Evolutionary conservation across 176 grass and related monocot species (phyloP).

Genomic region (Coix lacrymajobi): DNA sequence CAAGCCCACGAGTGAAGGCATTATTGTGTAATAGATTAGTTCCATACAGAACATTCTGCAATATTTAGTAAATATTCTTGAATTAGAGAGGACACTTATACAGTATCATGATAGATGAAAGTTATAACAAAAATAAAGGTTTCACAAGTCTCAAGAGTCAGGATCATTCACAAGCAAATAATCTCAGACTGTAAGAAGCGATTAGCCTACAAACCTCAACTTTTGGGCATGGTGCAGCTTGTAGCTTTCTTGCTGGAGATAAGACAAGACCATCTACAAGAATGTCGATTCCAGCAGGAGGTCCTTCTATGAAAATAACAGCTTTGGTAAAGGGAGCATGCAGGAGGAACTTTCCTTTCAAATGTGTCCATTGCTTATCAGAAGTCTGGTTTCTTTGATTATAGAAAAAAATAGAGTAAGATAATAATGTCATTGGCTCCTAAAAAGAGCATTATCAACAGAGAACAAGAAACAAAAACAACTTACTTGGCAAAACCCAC

Average conservation of each 20-base stretch:
- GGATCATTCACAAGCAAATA: not conserved
- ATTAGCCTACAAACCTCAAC: constrained; percentile 51
- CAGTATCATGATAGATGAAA: not conserved
- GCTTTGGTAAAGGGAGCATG: constrained; percentile 72
- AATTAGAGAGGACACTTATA: not conserved
- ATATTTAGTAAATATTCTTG: constrained; percentile 25
- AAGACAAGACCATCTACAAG: constrained; percentile 80
- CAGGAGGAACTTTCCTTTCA: constrained; percentile 82
- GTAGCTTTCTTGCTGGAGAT: constrained; percentile 48
- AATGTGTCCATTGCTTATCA: constrained; percentile 83
- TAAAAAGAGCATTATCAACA: constrained; percentile 8
- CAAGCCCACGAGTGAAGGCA: constrained; percentile 46
- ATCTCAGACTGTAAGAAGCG: not conserved
- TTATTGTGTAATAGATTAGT: constrained; percentile 70
- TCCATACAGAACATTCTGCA: constrained; percentile 64
- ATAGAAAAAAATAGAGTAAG: constrained; percentile 14
- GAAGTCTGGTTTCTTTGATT: constrained; percentile 64
- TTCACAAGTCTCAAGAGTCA: not conserved
- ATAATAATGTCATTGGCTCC: not conserved
- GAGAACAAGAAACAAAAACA: not conserved
- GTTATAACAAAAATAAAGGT: constrained; percentile 12
- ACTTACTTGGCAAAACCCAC: constrained; percentile 85
- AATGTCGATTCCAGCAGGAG: constrained; percentile 83
- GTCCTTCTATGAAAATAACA: constrained; percentile 82
- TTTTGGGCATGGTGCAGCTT: constrained; percentile 48